Evolutionary conservation across 768 basidiomycete genomes (phyloP).

Genomic region (Tylopilus felleus): DNA sequence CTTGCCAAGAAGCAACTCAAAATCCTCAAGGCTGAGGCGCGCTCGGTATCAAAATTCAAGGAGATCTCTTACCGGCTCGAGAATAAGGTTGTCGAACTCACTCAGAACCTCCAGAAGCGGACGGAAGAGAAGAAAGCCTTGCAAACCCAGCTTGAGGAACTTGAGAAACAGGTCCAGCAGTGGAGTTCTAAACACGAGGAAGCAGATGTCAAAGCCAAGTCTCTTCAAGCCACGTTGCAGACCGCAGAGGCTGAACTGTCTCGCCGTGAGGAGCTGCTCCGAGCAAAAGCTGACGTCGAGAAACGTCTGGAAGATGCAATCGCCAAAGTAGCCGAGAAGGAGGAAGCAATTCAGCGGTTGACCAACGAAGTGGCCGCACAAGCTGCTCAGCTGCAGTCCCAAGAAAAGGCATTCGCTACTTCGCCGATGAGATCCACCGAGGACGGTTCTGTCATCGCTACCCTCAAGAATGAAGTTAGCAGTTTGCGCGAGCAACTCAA

Average conservation of each 20-base stretch:
- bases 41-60: constrained; percentile 97
- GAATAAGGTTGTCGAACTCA: constrained; percentile 99
- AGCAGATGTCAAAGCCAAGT: constrained; percentile 67
- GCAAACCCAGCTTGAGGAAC: constrained; percentile 64
- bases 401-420: constrained; percentile 66
- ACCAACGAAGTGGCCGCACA: constrained; percentile 74
- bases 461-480: constrained; percentile 90
- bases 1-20: constrained; percentile 85
- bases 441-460: constrained; percentile 81
- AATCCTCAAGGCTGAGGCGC: constrained; percentile 82
- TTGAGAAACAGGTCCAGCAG: constrained; percentile 82
- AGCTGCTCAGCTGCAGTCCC: constrained; percentile 70
- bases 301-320: constrained; percentile 74
- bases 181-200: constrained; percentile 91
- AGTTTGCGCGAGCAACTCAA: constrained; percentile 93
- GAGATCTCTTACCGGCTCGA: constrained; percentile 97
- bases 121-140: constrained; percentile 89
- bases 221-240: constrained; percentile 66
- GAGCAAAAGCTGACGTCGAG: constrained; percentile 76
- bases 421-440: constrained; percentile 69
- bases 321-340: constrained; percentile 74
- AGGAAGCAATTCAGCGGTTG: constrained; percentile 76
- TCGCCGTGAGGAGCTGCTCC: constrained; percentile 70
- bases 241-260: constrained; percentile 67
- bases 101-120: constrained; percentile 86